A percentile compares a stretch with the other conserved stretches of the same genome.
These are phyloP conservation scores for Lithohypha guttulata DNA, from an alignment of 2,329 filamentous ascomycete species.

Conservation along the genomic window DNA sequence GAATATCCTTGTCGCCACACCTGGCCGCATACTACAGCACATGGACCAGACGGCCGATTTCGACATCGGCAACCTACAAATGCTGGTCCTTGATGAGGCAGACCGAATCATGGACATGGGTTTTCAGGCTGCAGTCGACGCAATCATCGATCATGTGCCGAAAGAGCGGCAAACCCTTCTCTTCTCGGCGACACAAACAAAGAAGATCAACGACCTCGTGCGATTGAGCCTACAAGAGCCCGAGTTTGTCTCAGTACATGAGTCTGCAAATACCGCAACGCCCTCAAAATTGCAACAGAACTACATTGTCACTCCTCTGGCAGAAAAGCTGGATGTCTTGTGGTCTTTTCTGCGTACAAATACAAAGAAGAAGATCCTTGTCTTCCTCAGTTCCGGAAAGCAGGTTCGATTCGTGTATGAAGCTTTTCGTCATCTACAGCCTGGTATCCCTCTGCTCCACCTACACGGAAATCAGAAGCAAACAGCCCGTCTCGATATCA, in stretches of 20 bases:
- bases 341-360: slow-evolving; percentile 89
- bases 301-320: slow-evolving; percentile 74
- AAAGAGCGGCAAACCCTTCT: slow-evolving; percentile 78
- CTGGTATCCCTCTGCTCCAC: slow-evolving; percentile 85
- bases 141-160: slow-evolving; percentile 83
- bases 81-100: slow-evolving; percentile 89
- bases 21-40: slow-evolving; percentile 89
- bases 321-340: slow-evolving; percentile 82
- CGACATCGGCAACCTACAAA: slow-evolving; percentile 80
- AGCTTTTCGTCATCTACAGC: slow-evolving; percentile 81
- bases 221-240: slow-evolving; percentile 79
- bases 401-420: slow-evolving; percentile 96
- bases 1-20: slow-evolving; percentile 96
- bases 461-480: slow-evolving; percentile 93
- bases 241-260: slow-evolving; percentile 90
- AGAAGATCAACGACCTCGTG: slow-evolving; percentile 82
- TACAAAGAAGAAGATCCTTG: slow-evolving; percentile 86
- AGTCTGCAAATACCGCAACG: slow-evolving; percentile 67
- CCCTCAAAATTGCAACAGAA: slow-evolving; percentile 79
- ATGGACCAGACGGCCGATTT: slow-evolving; percentile 86
- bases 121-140: slow-evolving; percentile 81
- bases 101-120: slow-evolving; percentile 98
- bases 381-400: slow-evolving; percentile 91
- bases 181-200: slow-evolving; percentile 94
- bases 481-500: slow-evolving; percentile 75